phyloP scores from a whole-genome alignment of 176 grass and related monocot genomes.

The Triticum urartu region DNA sequence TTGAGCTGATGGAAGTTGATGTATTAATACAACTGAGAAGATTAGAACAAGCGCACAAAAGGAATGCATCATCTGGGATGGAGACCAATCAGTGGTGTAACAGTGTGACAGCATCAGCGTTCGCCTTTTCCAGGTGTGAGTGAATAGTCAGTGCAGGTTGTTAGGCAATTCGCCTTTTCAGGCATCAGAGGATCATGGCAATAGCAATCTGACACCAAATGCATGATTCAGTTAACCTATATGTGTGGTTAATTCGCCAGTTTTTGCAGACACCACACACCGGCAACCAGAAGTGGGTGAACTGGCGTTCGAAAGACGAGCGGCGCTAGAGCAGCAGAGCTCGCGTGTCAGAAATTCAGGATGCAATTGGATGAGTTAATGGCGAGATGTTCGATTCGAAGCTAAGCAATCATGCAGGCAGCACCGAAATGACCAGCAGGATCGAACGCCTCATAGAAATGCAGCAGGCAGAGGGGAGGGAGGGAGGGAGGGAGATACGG shows the following conservation, averaged over 20 bases:
- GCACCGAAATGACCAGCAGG: background rate
- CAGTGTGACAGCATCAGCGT: background rate
- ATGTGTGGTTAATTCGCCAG: background rate
- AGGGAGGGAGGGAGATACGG: background rate
- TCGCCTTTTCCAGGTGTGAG: background rate
- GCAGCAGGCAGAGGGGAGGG: background rate
- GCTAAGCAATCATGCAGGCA: background rate
- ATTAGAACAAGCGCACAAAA: background rate
- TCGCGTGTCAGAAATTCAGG: background rate
- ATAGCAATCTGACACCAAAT: background rate
- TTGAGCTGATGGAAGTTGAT: conserved; percentile 62
- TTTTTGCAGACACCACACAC: background rate
- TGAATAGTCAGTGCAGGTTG: background rate
- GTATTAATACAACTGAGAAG: background rate
- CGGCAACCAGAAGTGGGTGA: background rate
- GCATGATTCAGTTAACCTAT: background rate
- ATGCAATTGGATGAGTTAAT: background rate
- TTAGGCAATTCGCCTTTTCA: background rate
- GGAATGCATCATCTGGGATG: conserved; percentile 5
- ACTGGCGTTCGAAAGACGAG: background rate
- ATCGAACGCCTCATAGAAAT: background rate
- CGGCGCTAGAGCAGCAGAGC: background rate
- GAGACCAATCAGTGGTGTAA: background rate
- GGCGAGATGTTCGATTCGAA: background rate
- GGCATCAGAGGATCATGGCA: background rate